A percentile compares a stretch with the other conserved stretches of the same genome.
Evolutionary conservation across 2,329 filamentous ascomycete species (phyloP).

Genomic region (Penicillium thymicola): DNA sequence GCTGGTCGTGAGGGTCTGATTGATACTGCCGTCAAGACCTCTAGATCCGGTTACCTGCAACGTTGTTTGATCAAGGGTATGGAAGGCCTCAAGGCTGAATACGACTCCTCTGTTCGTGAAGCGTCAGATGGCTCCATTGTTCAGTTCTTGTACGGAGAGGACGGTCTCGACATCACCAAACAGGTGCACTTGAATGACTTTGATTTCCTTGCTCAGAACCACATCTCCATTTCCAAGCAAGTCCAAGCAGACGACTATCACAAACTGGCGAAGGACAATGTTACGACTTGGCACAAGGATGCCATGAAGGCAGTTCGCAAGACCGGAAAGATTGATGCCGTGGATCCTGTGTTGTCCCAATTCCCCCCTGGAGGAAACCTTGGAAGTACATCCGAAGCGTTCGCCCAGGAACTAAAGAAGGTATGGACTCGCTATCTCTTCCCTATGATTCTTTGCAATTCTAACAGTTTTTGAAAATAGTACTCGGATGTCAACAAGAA

Average conservation of each 20-base stretch:
- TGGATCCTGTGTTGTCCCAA: slow-evolving; percentile 71
- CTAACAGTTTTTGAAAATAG: slow-evolving; percentile 31
- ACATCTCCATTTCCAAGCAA: slow-evolving; percentile 73
- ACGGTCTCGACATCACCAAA: slow-evolving; percentile 90
- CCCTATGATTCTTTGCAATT: not conserved
- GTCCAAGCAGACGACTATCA: slow-evolving; percentile 62
- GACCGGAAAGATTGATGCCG: slow-evolving; percentile 61
- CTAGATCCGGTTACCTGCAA: slow-evolving; percentile 92
- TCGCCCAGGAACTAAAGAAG: slow-evolving; percentile 66
- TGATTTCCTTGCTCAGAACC: slow-evolving; percentile 83
- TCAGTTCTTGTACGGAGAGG: slow-evolving; percentile 95
- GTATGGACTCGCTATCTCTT: slow-evolving; percentile 33
- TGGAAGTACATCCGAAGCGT: slow-evolving; percentile 86
- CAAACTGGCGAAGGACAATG: slow-evolving; percentile 64
- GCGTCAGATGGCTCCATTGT: slow-evolving; percentile 82
- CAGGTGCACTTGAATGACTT: slow-evolving; percentile 90
- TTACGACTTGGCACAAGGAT: slow-evolving; percentile 58
- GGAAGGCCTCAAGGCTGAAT: slow-evolving; percentile 88
- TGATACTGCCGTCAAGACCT: slow-evolving; percentile 98
- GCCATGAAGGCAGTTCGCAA: slow-evolving; percentile 78
- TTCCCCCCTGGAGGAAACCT: slow-evolving; percentile 74
- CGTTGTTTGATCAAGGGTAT: slow-evolving; percentile 98
- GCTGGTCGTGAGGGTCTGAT: slow-evolving; percentile 96
- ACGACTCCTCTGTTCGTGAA: slow-evolving; percentile 91
- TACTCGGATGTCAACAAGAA: slow-evolving; percentile 76